These are phyloP conservation scores for Claviceps africana DNA, from an alignment of 2,329 filamentous ascomycete genomes.

Conservation along the genomic window DNA sequence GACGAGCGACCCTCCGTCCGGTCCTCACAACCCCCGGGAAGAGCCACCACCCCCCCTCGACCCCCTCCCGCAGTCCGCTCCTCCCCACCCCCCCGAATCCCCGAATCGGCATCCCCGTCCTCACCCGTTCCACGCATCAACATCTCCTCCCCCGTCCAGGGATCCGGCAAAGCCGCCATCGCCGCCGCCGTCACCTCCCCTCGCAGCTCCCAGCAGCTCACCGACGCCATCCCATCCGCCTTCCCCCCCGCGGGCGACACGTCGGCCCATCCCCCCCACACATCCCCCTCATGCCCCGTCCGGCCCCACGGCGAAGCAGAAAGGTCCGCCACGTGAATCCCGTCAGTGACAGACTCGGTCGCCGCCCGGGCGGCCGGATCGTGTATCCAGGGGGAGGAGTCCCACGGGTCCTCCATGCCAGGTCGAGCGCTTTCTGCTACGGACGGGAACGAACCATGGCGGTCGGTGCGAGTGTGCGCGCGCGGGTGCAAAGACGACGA, in stretches of 20 bases:
- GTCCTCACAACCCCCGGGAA: not conserved
- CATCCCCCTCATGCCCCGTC: constrained; percentile 8
- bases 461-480: not conserved
- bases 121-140: constrained; percentile 6
- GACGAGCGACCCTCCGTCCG: constrained; percentile 8
- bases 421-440: not conserved
- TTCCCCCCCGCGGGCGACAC: constrained; percentile 6
- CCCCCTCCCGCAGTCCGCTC: not conserved
- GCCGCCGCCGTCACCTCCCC: constrained; percentile 7
- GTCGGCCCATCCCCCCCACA: constrained; percentile 25
- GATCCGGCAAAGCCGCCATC: constrained; percentile 15
- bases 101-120: constrained; percentile 17
- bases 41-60: no score
- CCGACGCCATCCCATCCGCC: constrained; percentile 18
- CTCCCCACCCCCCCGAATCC: constrained; percentile 15
- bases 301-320: constrained; percentile 15
- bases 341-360: constrained; percentile 12
- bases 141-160: constrained; percentile 10
- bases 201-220: constrained; percentile 11
- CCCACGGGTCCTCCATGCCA: constrained; percentile 50
- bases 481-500: not conserved
- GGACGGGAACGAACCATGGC: not conserved
- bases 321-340: constrained; percentile 16
- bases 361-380: constrained; percentile 19
- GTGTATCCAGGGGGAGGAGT: constrained; percentile 40